Evolutionary conservation across 2,329 filamentous ascomycete species (phyloP).

Genomic region (Escovopsis sp.): DNA sequence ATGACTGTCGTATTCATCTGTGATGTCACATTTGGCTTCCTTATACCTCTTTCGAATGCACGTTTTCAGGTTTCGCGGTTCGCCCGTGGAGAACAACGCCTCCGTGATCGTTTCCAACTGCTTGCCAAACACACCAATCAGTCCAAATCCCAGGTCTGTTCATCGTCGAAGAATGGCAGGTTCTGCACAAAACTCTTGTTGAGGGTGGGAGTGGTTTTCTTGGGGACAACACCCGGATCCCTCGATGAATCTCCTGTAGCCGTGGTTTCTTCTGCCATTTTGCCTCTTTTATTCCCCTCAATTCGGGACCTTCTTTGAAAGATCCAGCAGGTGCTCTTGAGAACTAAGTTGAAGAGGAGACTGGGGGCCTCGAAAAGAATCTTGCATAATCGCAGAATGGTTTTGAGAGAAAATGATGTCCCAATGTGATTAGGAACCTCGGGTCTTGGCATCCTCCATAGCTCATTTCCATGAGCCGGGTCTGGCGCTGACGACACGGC

Average conservation of each 20-base stretch:
- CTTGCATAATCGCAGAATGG: conserved; percentile 64
- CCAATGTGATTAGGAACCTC: conserved; percentile 1
- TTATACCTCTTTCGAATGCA: too few species aligned
- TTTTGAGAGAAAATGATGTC: conserved; percentile 27
- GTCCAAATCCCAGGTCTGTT: neutral
- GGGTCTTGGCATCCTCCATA: neutral
- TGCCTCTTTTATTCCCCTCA: conserved; percentile 46
- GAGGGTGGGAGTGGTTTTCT: neutral
- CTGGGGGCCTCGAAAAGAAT: conserved; percentile 69
- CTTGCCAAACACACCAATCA: neutral
- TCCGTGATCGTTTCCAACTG: too few species aligned
- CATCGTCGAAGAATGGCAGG: neutral
- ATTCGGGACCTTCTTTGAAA: conserved; percentile 36
- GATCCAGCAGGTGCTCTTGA: conserved; percentile 67
- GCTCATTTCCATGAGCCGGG: neutral
- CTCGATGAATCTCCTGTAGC: conserved; percentile 48
- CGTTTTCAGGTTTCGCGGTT: too few species aligned
- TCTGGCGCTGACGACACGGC: neutral
- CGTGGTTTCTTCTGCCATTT: conserved; percentile 33
- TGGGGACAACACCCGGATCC: neutral
- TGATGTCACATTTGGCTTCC: too few species aligned
- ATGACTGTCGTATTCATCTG: too few species aligned
- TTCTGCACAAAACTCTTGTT: neutral
- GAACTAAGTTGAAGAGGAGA: conserved; percentile 63
- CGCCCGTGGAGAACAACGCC: too few species aligned